phyloP scores from a whole-genome alignment of 2,329 filamentous ascomycete species.

The Metarhizium brunneum region DNA sequence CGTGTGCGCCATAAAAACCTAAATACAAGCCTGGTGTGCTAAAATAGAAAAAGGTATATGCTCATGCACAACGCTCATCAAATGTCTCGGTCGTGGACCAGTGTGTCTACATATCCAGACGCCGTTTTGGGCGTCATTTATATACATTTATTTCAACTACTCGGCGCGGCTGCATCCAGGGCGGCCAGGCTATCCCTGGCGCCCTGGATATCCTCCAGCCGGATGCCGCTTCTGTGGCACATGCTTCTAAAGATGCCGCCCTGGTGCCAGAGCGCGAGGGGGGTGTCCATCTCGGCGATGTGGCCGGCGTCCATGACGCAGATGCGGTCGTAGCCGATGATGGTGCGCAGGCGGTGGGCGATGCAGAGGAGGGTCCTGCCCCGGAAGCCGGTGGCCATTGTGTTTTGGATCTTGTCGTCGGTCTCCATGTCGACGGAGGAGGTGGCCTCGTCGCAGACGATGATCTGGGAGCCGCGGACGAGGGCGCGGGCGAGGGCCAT shows the following conservation, averaged over 20 bases:
- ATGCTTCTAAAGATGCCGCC: constrained; percentile 79
- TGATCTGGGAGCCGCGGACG: constrained; percentile 80
- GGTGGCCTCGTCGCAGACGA: constrained; percentile 95
- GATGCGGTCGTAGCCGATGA: constrained; percentile 89
- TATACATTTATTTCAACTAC: not conserved
- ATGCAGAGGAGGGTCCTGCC: constrained; percentile 88
- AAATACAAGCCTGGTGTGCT: no score
- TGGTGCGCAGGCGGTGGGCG: constrained; percentile 83
- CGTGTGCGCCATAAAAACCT: not conserved
- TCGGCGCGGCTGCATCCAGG: constrained; percentile 1
- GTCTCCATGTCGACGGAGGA: constrained; percentile 92
- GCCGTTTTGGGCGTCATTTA: no score
- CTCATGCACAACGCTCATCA: no score
- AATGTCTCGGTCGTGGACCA: no score
- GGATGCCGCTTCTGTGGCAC: constrained; percentile 81
- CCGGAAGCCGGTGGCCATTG: constrained; percentile 75
- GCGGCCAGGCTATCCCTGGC: constrained; percentile 28
- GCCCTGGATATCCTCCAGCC: constrained; percentile 41
- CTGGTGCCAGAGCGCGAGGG: constrained; percentile 60
- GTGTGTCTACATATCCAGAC: no score
- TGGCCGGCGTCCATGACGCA: constrained; percentile 88
- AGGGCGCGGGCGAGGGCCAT: constrained; percentile 90
- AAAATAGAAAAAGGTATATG: not conserved
- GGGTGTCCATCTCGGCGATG: constrained; percentile 81
- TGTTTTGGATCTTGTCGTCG: constrained; percentile 87